Conservation (phyloP, 441 rosid species). For the Viola pubescens region DNA sequence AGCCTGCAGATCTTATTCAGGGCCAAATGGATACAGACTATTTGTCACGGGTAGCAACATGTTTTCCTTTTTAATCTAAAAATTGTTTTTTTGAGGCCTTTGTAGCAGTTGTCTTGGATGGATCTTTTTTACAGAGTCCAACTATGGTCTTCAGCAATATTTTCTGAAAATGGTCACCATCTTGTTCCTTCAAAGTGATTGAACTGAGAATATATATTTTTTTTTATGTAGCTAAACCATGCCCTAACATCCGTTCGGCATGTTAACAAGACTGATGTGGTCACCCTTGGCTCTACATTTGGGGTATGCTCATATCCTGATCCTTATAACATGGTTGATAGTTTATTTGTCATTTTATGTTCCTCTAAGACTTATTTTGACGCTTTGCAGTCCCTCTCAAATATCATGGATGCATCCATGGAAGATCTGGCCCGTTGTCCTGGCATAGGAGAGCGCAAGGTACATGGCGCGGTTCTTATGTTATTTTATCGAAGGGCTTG, state of each 20-base stretch:
- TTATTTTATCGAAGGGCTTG: neutral
- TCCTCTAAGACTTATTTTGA: constrained; percentile 6
- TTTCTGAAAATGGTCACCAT: neutral
- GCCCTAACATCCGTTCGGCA: constrained; percentile 72
- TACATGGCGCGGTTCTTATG: constrained; percentile 15
- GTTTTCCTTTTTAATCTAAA: neutral
- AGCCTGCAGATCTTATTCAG: constrained; percentile 92
- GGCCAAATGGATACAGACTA: constrained; percentile 94
- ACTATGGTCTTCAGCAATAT: constrained; percentile 1
- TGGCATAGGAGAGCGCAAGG: constrained; percentile 97
- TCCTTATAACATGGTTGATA: neutral
- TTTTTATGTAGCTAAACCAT: constrained; percentile 55
- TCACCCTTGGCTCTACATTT: constrained; percentile 92
- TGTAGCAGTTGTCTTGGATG: neutral
- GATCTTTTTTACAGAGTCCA: constrained; percentile 2
- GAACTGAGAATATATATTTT: constrained; percentile 16
- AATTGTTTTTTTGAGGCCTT: neutral
- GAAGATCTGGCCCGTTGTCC: constrained; percentile 95
- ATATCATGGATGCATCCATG: constrained; percentile 92
- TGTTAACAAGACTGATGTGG: constrained; percentile 93
- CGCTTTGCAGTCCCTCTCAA: constrained; percentile 67
- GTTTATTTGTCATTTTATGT: constrained; percentile 1
- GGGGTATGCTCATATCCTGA: constrained; percentile 48
- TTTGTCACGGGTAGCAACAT: constrained; percentile 56
- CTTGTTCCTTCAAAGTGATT: constrained; percentile 7